Conservation (phyloP, 2,329 filamentous ascomycete species). For the Epichloe coenophiala region DNA sequence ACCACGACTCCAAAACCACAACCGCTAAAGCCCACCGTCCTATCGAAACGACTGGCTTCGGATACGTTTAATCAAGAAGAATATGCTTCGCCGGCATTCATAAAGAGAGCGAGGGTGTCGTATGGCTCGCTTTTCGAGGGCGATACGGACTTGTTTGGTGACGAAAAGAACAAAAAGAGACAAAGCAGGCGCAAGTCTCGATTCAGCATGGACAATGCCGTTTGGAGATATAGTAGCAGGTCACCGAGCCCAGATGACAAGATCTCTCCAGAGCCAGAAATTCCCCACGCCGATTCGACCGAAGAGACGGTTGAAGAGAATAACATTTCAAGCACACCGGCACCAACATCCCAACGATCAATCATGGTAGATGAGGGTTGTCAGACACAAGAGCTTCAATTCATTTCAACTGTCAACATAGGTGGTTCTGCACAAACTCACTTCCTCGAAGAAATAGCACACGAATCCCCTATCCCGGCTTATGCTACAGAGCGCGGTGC, state of each 20-base stretch:
- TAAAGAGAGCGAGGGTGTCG: conserved; percentile 57
- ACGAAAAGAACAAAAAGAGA: conserved; percentile 28
- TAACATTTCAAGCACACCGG: background rate
- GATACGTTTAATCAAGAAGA: conserved; percentile 30
- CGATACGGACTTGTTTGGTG: conserved; percentile 55
- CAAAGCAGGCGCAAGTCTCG: conserved; percentile 50
- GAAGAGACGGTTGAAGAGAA: conserved; percentile 1
- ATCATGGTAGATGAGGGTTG: conserved; percentile 23
- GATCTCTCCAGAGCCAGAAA: conserved; percentile 11
- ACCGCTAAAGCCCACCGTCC: conserved; percentile 6
- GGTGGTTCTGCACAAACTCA: conserved; percentile 16
- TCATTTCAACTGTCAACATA: conserved; percentile 15
- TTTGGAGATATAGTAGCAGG: conserved; percentile 63
- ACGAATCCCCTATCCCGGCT: conserved; percentile 6
- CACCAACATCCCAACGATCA: conserved; percentile 1
- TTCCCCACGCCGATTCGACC: conserved; percentile 8
- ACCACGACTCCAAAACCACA: conserved; percentile 3
- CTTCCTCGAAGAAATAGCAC: conserved; percentile 4
- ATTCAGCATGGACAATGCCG: conserved; percentile 49
- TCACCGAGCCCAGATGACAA: conserved; percentile 56
- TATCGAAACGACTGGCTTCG: conserved; percentile 22
- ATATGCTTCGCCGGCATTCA: conserved; percentile 68
- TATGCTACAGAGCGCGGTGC: background rate
- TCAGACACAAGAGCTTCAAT: conserved; percentile 19
- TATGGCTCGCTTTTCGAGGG: conserved; percentile 54